Evolutionary conservation across 148 eudicot genomes (phyloP), one percentile per base, ranked within the genome.

Genomic region (Silene conica): DNA sequence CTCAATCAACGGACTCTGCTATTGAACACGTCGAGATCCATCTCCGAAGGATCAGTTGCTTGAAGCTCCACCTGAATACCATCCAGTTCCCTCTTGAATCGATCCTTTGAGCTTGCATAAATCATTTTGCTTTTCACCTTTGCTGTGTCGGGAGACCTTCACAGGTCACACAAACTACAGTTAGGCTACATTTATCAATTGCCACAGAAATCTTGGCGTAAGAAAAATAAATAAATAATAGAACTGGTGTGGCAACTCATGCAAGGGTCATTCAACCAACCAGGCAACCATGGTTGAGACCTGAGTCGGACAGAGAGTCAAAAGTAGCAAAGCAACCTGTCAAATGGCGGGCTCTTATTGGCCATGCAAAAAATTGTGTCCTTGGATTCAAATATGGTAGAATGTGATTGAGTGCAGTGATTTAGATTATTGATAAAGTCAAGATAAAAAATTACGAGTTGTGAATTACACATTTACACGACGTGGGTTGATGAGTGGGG

Each of bases 11-110:
- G 82, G 73, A 77, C 91, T 52, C 96, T 93, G 81, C 91, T 85
- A 77, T 77, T 83, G 84, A 92, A 86, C 61, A 92, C 91, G 74
- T 92, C 97, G 18, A 92, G 97, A 73, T 84, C 93, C 84, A 92
- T 83, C 85, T 92, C 97, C 16, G 91, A 84, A 55, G 93, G 93
- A 73, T 92, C 97, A 3, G 97, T 92, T n/a, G 96, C 97, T 74
- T 92, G 97, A 41, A 92, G 85, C 85, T 92, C 97, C 72, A 92
- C 87, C 83, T 92, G 97, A 80, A 91, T 91, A 14, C 96, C 96
- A 67, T 90, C 96, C 5, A 90, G 78, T 77, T 88, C 96, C 82
- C 92, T 85, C 89, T 92, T 92, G 90, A 92, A 92, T 55, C 96
- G 82, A 71, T 91, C 96, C 85, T 91, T 91, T 38, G 96, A 89